Base-by-base conservation (phyloP, 805 yeast genomes). In the Kazachstania africana region DNA sequence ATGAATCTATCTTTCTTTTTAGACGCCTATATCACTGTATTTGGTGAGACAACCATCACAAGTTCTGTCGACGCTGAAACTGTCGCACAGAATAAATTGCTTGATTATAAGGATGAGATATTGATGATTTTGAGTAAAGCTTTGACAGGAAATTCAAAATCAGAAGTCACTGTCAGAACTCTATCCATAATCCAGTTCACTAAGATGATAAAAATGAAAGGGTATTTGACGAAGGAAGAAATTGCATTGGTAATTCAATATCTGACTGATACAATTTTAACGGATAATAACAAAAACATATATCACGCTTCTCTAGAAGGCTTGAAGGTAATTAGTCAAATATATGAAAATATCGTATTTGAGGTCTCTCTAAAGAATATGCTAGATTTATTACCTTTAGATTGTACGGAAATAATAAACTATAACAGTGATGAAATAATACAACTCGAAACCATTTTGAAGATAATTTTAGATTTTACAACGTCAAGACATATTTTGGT, bases 121-220 rank as follows among this genome's bases (percentile, higher is more conserved):
- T 55, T 85, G 19, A 70, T 75, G 33, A 59, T 78, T 26, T 52
- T 83, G 41, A 74, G 85, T n/a, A 76, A 72, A 45, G 66, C 82
- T 4, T 61, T 87, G 29, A 70, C 78, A 48, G 67, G 78, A 0
- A 66, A 81, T 0, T 73, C 94, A 0, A 66, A 65, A 21, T 57
- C 71, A 19, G 95, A 82, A 44, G 75, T 75, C 8, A 71, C 85
- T 1, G 62, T 84, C 35, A 66, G 84, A 44, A 65, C 78, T 17
- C 58, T 78, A 25, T 70, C 91, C 1, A 60, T 80, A 18, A 71
- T 71, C 33, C 81, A 79, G 27, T 63, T 84, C 31, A 64, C 74
- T 1, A 70, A 72, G 31, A 46, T 83, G 26, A 59, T 75, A 6
- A 57, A 62, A 19, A 57, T 80, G 41, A 52, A 57, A 2, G 58